Conservation (phyloP, 2,329 filamentous ascomycete genomes). For the Penicillium psychrosexuale region DNA sequence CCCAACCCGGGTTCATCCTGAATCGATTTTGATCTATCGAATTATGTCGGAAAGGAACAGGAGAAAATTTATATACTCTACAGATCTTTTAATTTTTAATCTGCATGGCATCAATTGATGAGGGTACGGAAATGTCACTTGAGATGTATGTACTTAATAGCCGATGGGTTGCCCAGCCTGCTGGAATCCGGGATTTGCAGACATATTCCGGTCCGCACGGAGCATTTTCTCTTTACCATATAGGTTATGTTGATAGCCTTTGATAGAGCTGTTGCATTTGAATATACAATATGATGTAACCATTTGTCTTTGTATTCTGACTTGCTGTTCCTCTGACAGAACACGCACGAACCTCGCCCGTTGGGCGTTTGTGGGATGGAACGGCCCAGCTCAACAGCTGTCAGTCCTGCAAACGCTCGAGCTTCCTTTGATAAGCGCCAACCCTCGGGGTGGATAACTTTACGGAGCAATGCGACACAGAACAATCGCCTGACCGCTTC, state of each 20-base stretch:
- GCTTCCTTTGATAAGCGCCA: too few relatives aligned
- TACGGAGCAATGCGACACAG: too few relatives aligned
- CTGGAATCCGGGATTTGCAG: slow-evolving; percentile 1
- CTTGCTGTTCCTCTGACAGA: not conserved
- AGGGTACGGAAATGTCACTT: not conserved
- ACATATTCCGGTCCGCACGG: not conserved
- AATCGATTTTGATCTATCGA: slow-evolving; percentile 4
- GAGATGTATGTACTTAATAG: not conserved
- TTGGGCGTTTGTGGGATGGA: slow-evolving; percentile 9
- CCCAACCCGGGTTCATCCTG: not conserved
- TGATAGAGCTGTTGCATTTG: too few relatives aligned
- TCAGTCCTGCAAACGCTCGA: too few relatives aligned
- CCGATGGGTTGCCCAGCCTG: slow-evolving; percentile 3
- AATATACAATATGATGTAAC: not conserved
- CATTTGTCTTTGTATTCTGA: not conserved
- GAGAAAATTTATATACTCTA: not conserved
- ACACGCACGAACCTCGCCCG: slow-evolving; percentile 2
- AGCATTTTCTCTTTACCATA: not conserved
- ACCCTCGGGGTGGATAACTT: too few relatives aligned
- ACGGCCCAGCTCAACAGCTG: too few relatives aligned
- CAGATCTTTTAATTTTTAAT: not conserved
- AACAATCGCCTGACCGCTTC: too few relatives aligned
- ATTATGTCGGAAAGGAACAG: not conserved
- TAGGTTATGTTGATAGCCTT: not conserved
- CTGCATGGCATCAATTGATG: not conserved